Percentiles rank a stretch among this genome's conserved stretches.
Evolutionary conservation across 768 basidiomycete species (phyloP).

Genomic region (Dioszegia hungarica): DNA sequence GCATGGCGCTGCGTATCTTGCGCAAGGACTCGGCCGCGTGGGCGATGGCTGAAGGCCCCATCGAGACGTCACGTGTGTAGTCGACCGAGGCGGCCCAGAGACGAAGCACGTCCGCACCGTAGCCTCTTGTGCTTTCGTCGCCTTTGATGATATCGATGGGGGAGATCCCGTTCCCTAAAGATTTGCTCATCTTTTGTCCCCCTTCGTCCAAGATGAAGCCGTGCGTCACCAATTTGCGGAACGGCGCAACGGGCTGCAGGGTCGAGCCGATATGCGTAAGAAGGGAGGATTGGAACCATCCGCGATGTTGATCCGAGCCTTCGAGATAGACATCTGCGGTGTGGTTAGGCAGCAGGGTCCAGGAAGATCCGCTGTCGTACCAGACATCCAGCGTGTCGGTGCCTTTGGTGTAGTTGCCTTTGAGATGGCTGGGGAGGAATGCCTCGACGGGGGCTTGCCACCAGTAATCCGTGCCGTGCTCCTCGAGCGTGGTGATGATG

Average conservation of each 20-base stretch:
- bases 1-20: constrained; percentile 77
- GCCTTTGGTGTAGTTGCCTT: constrained; percentile 70
- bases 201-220: constrained; percentile 90
- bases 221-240: constrained; percentile 79
- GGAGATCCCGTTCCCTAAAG: constrained; percentile 81
- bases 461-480: constrained; percentile 78
- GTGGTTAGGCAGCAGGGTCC: constrained; percentile 63
- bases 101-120: constrained; percentile 78
- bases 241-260: constrained; percentile 56
- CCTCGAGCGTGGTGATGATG: constrained; percentile 68
- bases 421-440: constrained; percentile 67
- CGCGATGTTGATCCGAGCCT: constrained; percentile 94
- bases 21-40: constrained; percentile 71
- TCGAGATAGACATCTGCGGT: constrained; percentile 84
- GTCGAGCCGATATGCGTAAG: constrained; percentile 63
- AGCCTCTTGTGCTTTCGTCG: no score
- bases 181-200: constrained; percentile 97
- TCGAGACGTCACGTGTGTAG: constrained; percentile 79
- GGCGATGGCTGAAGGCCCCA: constrained; percentile 70
- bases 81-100: constrained; percentile 90
- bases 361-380: constrained; percentile 96
- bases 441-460: constrained; percentile 80
- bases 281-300: constrained; percentile 97
- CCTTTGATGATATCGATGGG: constrained; percentile 74
- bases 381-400: constrained; percentile 98